phyloP scores from a whole-genome alignment of 106 monocot genomes.

The Dendrobium officinale region DNA sequence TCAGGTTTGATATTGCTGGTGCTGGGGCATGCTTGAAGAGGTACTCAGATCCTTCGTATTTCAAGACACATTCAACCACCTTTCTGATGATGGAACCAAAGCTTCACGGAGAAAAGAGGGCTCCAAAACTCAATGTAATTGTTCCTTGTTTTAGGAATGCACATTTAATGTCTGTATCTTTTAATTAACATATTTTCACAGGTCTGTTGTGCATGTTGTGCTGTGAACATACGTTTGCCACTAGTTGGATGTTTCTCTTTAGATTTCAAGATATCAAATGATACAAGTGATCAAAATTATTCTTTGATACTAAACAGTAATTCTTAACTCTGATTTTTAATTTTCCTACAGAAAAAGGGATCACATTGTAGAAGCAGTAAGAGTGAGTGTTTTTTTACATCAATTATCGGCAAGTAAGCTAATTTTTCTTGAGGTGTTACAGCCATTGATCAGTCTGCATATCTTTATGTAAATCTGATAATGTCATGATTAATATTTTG shows the following conservation, averaged over 20 bases:
- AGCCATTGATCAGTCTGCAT: too few species aligned
- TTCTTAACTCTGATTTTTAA: background rate
- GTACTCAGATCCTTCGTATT: constrained; percentile 93
- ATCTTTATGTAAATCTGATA: too few species aligned
- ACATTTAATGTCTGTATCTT: background rate
- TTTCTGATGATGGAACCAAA: constrained; percentile 39
- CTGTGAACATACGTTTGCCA: background rate
- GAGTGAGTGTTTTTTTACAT: constrained; percentile 41
- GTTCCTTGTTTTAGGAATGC: background rate
- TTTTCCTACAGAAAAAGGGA: constrained; percentile 52
- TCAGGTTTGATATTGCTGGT: constrained; percentile 96
- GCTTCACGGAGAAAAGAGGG: constrained; percentile 49
- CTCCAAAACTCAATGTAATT: constrained; percentile 65
- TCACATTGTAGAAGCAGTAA: constrained; percentile 51
- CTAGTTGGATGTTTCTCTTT: background rate
- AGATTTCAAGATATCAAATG: background rate
- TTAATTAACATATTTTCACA: background rate
- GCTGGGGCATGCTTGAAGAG: constrained; percentile 95
- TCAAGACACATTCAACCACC: constrained; percentile 51
- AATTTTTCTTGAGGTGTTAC: background rate
- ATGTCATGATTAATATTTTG: too few species aligned
- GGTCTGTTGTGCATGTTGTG: background rate
- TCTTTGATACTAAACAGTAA: background rate
- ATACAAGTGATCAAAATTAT: background rate
- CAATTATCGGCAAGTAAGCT: constrained; percentile 40